A percentile compares a stretch with the other conserved stretches of the same genome.
phyloP scores from a whole-genome alignment of 2,329 filamentous ascomycete species.

The Chaetomium sp. region DNA sequence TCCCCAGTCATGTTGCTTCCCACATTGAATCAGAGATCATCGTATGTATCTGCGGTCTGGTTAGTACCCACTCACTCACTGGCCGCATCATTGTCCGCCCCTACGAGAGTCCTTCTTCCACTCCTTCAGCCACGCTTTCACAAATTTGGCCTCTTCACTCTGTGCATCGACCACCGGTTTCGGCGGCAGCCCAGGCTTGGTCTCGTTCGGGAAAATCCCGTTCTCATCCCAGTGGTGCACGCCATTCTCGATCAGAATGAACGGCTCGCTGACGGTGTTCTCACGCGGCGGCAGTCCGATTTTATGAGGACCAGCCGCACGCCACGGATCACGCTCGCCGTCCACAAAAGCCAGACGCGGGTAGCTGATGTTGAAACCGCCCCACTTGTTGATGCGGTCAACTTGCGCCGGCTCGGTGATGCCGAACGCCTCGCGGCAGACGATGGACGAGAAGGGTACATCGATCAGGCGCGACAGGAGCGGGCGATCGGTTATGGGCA shows the following conservation, averaged over 20 bases:
- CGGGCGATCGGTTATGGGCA: constrained; percentile 57
- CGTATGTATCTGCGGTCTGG: constrained; percentile 10
- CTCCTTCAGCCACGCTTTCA: constrained; percentile 60
- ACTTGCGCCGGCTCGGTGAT: constrained; percentile 58
- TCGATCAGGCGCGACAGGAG: constrained; percentile 66
- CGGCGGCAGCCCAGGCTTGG: constrained; percentile 51
- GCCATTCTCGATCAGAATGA: constrained; percentile 64
- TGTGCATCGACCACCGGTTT: constrained; percentile 53
- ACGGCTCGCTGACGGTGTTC: constrained; percentile 60
- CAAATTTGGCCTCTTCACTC: constrained; percentile 51
- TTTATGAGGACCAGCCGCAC: constrained; percentile 64
- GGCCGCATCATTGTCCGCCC: not conserved
- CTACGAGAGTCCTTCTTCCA: constrained; percentile 33
- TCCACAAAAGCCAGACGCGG: constrained; percentile 71
- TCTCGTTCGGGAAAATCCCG: constrained; percentile 58
- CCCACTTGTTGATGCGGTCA: constrained; percentile 66
- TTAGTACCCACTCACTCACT: constrained; percentile 10
- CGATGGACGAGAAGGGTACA: constrained; percentile 52
- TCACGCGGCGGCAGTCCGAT: constrained; percentile 50
- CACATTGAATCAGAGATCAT: constrained; percentile 7
- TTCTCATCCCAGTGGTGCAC: constrained; percentile 82
- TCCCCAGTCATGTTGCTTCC: not conserved
- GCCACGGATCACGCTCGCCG: constrained; percentile 75
- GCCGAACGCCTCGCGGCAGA: constrained; percentile 65
- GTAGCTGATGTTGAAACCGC: constrained; percentile 66